Percentiles rank a stretch among this genome's conserved stretches.
Evolutionary conservation across 768 basidiomycete genomes (phyloP).

Genomic region (Flagelloscypha sp.): DNA sequence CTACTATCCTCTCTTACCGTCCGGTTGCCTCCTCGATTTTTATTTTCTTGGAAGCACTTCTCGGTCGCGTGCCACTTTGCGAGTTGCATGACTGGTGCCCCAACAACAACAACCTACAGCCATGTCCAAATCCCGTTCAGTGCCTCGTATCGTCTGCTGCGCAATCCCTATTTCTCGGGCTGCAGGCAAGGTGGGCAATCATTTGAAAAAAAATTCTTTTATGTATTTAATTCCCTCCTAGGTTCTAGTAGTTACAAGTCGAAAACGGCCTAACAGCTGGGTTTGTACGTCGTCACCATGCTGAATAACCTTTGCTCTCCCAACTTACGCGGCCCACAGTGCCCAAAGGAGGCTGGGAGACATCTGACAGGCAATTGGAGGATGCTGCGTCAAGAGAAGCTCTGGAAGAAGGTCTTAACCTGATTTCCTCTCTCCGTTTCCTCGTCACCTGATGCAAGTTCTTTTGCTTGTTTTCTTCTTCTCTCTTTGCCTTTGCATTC

Average conservation of each 20-base stretch:
- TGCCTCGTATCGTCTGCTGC: constrained; percentile 83
- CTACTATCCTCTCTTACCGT: no score
- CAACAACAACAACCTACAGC: no score
- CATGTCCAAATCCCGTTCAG: constrained; percentile 73
- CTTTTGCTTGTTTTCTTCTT: constrained; percentile 30
- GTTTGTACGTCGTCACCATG: constrained; percentile 62
- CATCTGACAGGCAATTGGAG: constrained; percentile 72
- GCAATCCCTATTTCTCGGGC: constrained; percentile 76
- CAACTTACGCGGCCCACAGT: constrained; percentile 66
- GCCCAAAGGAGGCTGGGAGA: constrained; percentile 91
- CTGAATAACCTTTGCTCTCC: constrained; percentile 2
- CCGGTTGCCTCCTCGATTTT: no score
- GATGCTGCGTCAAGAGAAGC: constrained; percentile 88
- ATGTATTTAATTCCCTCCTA: no score
- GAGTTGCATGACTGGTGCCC: no score
- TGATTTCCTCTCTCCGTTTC: constrained; percentile 69
- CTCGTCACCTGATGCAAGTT: constrained; percentile 60
- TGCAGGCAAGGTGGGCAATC: constrained; percentile 65
- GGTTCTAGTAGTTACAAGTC: constrained; percentile 78
- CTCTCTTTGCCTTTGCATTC: constrained; percentile 17
- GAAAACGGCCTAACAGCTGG: constrained; percentile 75
- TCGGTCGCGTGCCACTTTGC: no score
- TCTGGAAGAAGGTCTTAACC: constrained; percentile 92
- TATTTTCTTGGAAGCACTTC: no score
- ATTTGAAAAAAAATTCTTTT: no score